These are phyloP conservation scores for Fraxinus greggii DNA, from an alignment of 305 asterid species.

Conservation along the genomic window DNA sequence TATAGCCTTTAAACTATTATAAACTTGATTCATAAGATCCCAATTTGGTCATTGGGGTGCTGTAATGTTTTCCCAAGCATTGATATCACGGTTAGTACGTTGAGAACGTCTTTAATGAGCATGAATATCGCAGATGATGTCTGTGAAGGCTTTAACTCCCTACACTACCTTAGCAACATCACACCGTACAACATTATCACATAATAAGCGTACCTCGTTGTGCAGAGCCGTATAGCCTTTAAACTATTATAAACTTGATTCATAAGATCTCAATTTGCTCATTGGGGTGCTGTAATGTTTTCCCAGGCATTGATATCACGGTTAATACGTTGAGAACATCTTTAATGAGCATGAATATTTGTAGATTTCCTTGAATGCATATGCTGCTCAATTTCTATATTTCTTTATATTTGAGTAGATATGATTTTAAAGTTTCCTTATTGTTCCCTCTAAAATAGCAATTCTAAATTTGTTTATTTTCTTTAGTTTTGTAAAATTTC, in stretches of 20 bases:
- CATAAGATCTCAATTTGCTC: not conserved
- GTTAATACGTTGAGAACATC: not conserved
- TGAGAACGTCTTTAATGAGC: not conserved
- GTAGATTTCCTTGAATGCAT: not conserved
- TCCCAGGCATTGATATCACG: not conserved
- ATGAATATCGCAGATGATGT: not conserved
- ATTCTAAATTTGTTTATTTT: not conserved
- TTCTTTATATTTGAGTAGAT: not conserved
- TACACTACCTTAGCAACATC: not conserved
- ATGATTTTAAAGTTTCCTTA: not conserved
- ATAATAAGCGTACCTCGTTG: not conserved
- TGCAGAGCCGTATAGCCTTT: not conserved
- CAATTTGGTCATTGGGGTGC: not conserved
- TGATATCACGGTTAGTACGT: not conserved
- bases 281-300: not conserved
- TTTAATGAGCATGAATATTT: not conserved
- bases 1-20: not conserved
- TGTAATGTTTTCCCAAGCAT: not conserved
- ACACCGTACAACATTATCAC: not conserved
- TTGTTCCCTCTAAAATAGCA: not conserved
- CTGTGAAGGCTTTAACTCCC: not conserved
- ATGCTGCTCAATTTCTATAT: not conserved
- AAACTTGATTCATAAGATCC: not conserved
- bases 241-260: not conserved
- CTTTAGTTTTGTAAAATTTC: not conserved